Conservation (phyloP, 2,329 filamentous ascomycete species). For the Pyrenophora graminea region DNA sequence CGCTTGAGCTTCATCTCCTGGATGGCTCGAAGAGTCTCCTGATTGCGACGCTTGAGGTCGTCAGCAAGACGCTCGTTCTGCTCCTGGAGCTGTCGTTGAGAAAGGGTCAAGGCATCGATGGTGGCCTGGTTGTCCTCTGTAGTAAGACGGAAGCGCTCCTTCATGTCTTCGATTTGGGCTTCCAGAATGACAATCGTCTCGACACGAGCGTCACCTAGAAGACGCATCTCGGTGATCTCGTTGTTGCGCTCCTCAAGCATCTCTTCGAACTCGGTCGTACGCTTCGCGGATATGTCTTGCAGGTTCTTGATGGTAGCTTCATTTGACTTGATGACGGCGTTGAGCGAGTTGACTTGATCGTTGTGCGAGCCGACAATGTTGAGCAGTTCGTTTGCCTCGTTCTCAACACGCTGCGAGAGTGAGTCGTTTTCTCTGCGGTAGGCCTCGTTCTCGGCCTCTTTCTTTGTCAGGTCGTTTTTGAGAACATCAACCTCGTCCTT, state of each 20-base stretch:
- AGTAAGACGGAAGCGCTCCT: constrained; percentile 34
- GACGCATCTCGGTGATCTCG: constrained; percentile 42
- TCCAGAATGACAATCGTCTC: constrained; percentile 40
- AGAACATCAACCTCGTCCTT: constrained; percentile 29
- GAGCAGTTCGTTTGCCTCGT: constrained; percentile 36
- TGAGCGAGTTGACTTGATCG: constrained; percentile 41
- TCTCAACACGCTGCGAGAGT: constrained; percentile 34
- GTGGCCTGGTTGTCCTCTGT: constrained; percentile 37
- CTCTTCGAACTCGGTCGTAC: constrained; percentile 29
- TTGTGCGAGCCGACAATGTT: constrained; percentile 33
- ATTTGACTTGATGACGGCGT: constrained; percentile 44
- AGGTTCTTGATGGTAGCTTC: constrained; percentile 47
- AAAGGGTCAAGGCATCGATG: constrained; percentile 37
- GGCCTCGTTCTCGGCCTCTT: constrained; percentile 31
- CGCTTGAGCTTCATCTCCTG: constrained; percentile 42
- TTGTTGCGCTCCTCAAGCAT: constrained; percentile 31
- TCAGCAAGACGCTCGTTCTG: constrained; percentile 38
- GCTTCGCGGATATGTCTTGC: constrained; percentile 30
- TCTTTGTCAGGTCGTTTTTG: constrained; percentile 23
- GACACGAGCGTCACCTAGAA: constrained; percentile 40
- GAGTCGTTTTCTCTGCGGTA: constrained; percentile 35
- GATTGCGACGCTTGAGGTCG: constrained; percentile 34
- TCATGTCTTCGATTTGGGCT: constrained; percentile 38
- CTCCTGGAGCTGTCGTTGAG: constrained; percentile 34
- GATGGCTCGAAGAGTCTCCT: constrained; percentile 34